Percentiles rank a stretch among this genome's conserved stretches.
These are phyloP conservation scores for Trichopus zeylanicus DNA, from an alignment of 116 monocot species.

Conservation along the genomic window DNA sequence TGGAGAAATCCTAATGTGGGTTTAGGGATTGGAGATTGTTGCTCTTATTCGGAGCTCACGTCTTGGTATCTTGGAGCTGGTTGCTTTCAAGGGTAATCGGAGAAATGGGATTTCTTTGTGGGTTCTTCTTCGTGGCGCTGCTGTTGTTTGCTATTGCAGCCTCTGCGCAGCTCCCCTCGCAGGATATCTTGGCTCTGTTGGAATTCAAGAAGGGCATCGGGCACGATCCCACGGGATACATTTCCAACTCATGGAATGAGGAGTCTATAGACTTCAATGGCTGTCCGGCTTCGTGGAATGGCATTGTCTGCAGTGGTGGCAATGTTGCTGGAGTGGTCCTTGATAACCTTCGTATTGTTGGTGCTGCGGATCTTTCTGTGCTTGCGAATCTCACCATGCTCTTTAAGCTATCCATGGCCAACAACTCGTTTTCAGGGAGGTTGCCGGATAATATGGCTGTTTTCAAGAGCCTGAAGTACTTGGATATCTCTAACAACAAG, in stretches of 20 bases:
- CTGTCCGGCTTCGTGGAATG: constrained; percentile 95
- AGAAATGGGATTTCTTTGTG: background rate
- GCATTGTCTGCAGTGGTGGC: constrained; percentile 69
- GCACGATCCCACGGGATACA: constrained; percentile 77
- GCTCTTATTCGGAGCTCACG: too few relatives aligned
- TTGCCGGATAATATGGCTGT: constrained; percentile 33
- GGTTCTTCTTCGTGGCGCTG: background rate
- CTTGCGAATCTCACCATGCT: constrained; percentile 64
- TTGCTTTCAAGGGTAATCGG: background rate
- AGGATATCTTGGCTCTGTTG: constrained; percentile 75
- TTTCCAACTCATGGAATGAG: constrained; percentile 84
- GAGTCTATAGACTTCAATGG: constrained; percentile 89
- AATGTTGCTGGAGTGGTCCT: constrained; percentile 71
- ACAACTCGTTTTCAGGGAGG: constrained; percentile 62
- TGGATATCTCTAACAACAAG: constrained; percentile 74
- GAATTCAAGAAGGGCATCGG: constrained; percentile 84
- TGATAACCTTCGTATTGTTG: constrained; percentile 52
- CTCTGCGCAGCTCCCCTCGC: constrained; percentile 80
- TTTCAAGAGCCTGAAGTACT: constrained; percentile 53
- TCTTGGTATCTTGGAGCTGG: too few relatives aligned
- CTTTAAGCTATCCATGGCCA: constrained; percentile 65
- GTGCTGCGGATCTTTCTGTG: constrained; percentile 41
- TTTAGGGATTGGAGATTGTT: too few relatives aligned
- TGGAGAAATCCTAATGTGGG: too few relatives aligned
- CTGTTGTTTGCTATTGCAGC: constrained; percentile 10